phyloP scores from a whole-genome alignment of 257 asterid genomes.

The Nicotiana otophora region DNA sequence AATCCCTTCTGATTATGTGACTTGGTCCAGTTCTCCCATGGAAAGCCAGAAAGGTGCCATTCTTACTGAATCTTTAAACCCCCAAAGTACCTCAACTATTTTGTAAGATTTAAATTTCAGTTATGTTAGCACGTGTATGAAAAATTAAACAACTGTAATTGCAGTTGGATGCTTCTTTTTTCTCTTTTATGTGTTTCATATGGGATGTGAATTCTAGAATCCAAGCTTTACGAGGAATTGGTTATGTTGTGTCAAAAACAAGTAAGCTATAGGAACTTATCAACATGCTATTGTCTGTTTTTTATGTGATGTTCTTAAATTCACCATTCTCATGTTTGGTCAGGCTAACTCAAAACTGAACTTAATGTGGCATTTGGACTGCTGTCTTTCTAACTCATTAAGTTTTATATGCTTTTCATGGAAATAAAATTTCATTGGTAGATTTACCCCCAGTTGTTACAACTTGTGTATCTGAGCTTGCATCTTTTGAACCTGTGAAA shows the following conservation, averaged over 20 bases:
- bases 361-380: neutral
- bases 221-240: neutral
- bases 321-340: neutral
- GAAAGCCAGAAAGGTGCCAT: neutral
- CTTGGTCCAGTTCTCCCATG: neutral
- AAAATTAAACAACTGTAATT: neutral
- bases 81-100: conserved; percentile 6
- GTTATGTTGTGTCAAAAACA: neutral
- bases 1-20: neutral
- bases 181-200: neutral
- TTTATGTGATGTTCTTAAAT: neutral
- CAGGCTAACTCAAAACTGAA: neutral
- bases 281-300: neutral
- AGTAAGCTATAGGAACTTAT: neutral
- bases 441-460: neutral
- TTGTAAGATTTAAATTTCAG: neutral
- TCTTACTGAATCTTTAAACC: neutral
- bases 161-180: neutral
- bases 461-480: neutral
- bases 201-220: neutral
- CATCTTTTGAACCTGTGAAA: neutral
- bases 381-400: neutral
- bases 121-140: neutral
- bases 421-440: neutral
- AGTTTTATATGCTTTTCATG: neutral